Evolutionary conservation across 176 grass and related monocot genomes (phyloP).

Genomic region (Calamus simplicifolius): DNA sequence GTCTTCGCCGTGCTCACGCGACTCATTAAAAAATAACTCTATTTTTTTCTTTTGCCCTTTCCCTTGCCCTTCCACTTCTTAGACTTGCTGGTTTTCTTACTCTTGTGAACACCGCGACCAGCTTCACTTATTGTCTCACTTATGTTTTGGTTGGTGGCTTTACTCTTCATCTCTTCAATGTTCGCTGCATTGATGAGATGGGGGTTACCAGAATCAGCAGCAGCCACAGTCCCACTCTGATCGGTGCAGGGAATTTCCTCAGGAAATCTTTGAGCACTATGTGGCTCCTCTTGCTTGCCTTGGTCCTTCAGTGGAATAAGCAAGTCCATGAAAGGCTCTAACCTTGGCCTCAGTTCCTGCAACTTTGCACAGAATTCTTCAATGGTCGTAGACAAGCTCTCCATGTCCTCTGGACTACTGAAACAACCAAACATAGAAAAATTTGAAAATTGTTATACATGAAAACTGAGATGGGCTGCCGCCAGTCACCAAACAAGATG

Average conservation of each 20-base stretch:
- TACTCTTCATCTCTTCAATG: no score
- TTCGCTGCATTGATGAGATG: no score
- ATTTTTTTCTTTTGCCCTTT: not conserved
- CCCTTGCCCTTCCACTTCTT: not conserved
- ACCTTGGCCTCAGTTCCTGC: not conserved
- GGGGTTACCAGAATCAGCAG: not conserved
- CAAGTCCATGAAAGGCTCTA: not conserved
- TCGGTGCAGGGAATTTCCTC: not conserved
- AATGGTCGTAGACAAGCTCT: not conserved
- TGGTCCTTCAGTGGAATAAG: not conserved
- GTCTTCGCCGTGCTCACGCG: no score
- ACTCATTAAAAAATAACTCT: no score
- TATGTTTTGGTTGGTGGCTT: not conserved
- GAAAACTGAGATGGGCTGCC: no score
- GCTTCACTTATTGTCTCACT: not conserved
- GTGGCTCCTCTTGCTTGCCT: not conserved
- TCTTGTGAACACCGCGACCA: not conserved
- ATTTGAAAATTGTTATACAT: not conserved
- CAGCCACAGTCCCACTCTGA: not conserved
- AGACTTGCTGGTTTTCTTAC: not conserved
- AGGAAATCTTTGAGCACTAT: not conserved
- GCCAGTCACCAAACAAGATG: no score
- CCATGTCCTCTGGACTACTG: not conserved
- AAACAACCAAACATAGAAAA: not conserved
- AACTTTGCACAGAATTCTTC: not conserved